Evolutionary conservation across 2,329 filamentous ascomycete species (phyloP), one percentile per base, ranked within the genome.

Genomic region (Colletotrichum spinosum): DNA sequence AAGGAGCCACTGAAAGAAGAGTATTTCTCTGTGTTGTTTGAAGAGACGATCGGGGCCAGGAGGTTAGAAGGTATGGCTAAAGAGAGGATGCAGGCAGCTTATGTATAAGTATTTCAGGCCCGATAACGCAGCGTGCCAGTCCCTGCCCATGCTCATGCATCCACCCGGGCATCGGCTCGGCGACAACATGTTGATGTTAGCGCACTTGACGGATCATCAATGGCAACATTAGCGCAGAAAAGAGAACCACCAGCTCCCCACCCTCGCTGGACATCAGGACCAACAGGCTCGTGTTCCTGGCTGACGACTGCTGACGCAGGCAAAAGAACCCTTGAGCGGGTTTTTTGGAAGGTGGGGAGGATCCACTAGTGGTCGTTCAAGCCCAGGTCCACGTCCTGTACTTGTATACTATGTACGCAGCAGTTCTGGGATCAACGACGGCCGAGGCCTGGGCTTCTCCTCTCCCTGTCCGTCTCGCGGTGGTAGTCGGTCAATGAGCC

Each of bases 241-340:
- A 17, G 44, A 25, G 56, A 49, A n/a, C 44, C 50, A 35, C 54
- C 38, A 41, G 38, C 61, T 17, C 61, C 55, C 49, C 61, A 42
- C 34, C 6, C 49, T 42, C 12, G 25, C 35, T 25, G 25, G 44
- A 44, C 12, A 45, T n/a, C 38, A 50, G 52, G 39, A 62, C 46
- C 46, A 56, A 33, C 37, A 52, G 13, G 45, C 48, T 53, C 48
- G 58, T 62, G 57, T 57, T 34, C 54, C 39, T 45, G 39, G 58
- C 25, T 34, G 25, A 42, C 55, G 45, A 51, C 44, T 39, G n/a
- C 17, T 17, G 17, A 35, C 11, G 33, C 17, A 13, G 44, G 50
- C 55, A 60, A 65, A 65, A 42, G 55, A 54, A 50, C 55, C 55
- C 50, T 50, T 37, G 38, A 41, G 55, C 46, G 60, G 55, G 9